phyloP scores from a whole-genome alignment of 2,329 filamentous ascomycete genomes.

The Aspergillus proliferans region DNA sequence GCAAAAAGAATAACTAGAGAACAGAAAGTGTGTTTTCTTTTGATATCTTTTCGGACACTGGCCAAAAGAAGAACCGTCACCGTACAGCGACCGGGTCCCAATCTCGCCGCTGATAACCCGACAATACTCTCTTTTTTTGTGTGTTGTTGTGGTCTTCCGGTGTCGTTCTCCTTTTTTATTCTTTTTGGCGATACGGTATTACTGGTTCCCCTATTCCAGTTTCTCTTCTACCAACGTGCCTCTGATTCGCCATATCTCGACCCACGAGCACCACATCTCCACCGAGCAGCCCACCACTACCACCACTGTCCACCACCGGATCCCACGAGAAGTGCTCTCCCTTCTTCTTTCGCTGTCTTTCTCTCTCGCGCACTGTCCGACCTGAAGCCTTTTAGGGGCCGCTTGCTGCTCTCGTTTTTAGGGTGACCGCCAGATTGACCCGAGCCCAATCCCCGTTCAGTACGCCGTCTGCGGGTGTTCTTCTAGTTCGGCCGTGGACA shows the following conservation, averaged over 20 bases:
- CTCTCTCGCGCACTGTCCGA: conserved; percentile 11
- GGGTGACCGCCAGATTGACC: conserved; percentile 18
- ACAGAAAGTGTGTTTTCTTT: too few relatives aligned
- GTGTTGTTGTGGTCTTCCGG: too few relatives aligned
- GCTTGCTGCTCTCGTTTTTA: conserved; percentile 21
- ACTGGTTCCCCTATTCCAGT: neutral
- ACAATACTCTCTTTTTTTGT: too few relatives aligned
- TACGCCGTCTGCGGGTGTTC: too few relatives aligned
- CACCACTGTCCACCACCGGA: conserved; percentile 24
- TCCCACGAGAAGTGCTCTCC: conserved; percentile 30
- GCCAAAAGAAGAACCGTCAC: too few relatives aligned
- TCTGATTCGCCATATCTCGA: neutral
- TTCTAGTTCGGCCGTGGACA: too few relatives aligned
- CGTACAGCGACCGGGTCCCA: too few relatives aligned
- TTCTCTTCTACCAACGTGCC: neutral
- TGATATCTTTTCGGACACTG: too few relatives aligned
- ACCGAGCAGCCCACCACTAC: too few relatives aligned
- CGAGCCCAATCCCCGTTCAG: conserved; percentile 18
- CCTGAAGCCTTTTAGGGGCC: conserved; percentile 25
- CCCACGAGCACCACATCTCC: conserved; percentile 20
- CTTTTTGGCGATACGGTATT: neutral
- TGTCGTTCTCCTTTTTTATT: too few relatives aligned
- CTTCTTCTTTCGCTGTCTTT: conserved; percentile 23
- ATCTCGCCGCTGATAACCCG: too few relatives aligned
- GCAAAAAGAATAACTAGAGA: too few relatives aligned